Percentiles rank a stretch among this genome's conserved stretches.
phyloP scores from a whole-genome alignment of 176 grass and related monocot genomes.

The Bonia amplexicaulis region DNA sequence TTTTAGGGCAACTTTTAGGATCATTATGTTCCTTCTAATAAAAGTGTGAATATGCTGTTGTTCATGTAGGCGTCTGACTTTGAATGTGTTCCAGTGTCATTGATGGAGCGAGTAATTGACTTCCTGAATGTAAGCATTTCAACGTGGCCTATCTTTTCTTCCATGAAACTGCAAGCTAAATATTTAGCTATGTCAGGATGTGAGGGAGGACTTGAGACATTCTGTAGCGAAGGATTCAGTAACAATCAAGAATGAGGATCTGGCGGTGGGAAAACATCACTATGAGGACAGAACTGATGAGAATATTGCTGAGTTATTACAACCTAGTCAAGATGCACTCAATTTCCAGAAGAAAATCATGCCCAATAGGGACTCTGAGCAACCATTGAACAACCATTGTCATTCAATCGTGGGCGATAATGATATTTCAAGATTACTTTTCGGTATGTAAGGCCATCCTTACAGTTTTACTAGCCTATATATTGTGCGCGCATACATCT shows the following conservation, averaged over 20 bases:
- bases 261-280: constrained; percentile 20
- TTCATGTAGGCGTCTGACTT: constrained; percentile 66
- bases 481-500: background rate
- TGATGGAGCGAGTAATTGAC: constrained; percentile 72
- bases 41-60: constrained; percentile 13
- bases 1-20: background rate
- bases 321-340: constrained; percentile 36
- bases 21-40: background rate
- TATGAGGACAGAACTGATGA: background rate
- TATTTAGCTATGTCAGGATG: constrained; percentile 56
- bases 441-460: constrained; percentile 26
- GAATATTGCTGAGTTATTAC: constrained; percentile 10
- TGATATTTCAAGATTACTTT: constrained; percentile 49
- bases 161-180: constrained; percentile 12
- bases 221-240: constrained; percentile 63
- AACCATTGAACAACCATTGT: background rate
- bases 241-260: constrained; percentile 69
- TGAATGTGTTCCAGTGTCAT: constrained; percentile 84
- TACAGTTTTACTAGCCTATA: background rate
- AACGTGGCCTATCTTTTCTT: constrained; percentile 14
- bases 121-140: constrained; percentile 84
- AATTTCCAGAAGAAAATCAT: constrained; percentile 95
- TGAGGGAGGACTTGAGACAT: constrained; percentile 76
- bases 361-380: constrained; percentile 24
- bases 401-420: constrained; percentile 17